These are phyloP conservation scores for Fagopyrum esculentum DNA, from an alignment of 148 eudicot genomes.

Conservation along the genomic window DNA sequence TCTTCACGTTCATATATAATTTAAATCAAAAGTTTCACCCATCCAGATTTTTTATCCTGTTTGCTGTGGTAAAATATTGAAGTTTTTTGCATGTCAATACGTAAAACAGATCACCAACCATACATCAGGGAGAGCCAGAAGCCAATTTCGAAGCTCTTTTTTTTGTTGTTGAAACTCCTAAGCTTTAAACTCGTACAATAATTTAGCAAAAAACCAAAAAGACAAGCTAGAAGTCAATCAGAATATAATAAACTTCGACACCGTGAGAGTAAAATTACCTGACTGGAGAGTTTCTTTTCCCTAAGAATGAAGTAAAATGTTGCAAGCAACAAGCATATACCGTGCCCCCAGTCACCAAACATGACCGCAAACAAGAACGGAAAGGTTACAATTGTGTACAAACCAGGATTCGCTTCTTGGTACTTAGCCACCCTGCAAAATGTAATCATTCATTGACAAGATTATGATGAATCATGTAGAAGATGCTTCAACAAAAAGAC, in stretches of 20 bases:
- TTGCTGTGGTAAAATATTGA: background rate
- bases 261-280: conserved; percentile 21
- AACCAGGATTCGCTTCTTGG: conserved; percentile 56
- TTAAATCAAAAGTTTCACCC: background rate
- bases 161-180: background rate
- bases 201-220: too few species aligned
- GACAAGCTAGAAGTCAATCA: background rate
- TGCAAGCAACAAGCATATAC: conserved; percentile 46
- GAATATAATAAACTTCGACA: background rate
- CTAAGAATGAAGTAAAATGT: conserved; percentile 28
- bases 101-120: background rate
- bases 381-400: conserved; percentile 45
- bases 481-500: background rate
- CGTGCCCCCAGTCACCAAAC: conserved; percentile 71
- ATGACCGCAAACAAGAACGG: conserved; percentile 61
- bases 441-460: background rate
- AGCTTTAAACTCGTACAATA: background rate
- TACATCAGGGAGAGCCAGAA: background rate
- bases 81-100: background rate
- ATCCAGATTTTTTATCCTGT: background rate
- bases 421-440: conserved; percentile 46
- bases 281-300: conserved; percentile 46
- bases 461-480: background rate
- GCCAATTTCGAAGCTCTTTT: background rate
- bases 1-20: too few species aligned